phyloP scores from a whole-genome alignment of 2,329 filamentous ascomycete genomes.

The Parascedosporium putredinis region DNA sequence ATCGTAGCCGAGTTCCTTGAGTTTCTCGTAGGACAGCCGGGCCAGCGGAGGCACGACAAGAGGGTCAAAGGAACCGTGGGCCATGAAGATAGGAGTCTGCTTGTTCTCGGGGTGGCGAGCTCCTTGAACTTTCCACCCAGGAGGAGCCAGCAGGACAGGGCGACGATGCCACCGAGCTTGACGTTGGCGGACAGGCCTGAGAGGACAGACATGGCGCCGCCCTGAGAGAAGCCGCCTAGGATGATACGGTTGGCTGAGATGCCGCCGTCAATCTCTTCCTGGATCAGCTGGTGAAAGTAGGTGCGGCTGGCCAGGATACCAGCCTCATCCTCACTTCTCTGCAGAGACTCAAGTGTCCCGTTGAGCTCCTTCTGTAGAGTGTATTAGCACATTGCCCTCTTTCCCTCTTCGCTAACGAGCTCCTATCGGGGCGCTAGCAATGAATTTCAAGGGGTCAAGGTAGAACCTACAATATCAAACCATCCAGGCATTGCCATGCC shows the following conservation, averaged over 20 bases:
- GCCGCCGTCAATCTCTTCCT: slow-evolving; percentile 67
- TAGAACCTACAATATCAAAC: slow-evolving; percentile 61
- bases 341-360: slow-evolving; percentile 20
- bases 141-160: slow-evolving; percentile 71
- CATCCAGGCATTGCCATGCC: slow-evolving; percentile 78
- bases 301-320: slow-evolving; percentile 65
- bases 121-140: slow-evolving; percentile 40
- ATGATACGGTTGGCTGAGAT: slow-evolving; percentile 78
- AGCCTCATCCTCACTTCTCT: slow-evolving; percentile 48
- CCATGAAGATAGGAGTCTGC: slow-evolving; percentile 78
- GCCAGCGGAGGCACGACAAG: slow-evolving; percentile 64
- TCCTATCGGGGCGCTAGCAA: background rate
- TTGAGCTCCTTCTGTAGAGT: slow-evolving; percentile 22
- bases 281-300: slow-evolving; percentile 71
- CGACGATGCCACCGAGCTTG: slow-evolving; percentile 81
- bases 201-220: slow-evolving; percentile 78
- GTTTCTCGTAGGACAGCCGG: slow-evolving; percentile 50
- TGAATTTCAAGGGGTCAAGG: background rate
- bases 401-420: no score
- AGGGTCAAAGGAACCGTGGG: slow-evolving; percentile 69
- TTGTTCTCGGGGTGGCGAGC: slow-evolving; percentile 34
- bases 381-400: no score
- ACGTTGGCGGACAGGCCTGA: slow-evolving; percentile 61
- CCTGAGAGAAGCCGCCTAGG: slow-evolving; percentile 76
- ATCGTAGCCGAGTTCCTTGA: slow-evolving; percentile 61